Evolutionary conservation across 2,329 filamentous ascomycete species (phyloP).

Genomic region (Stemphylium lycopersici): DNA sequence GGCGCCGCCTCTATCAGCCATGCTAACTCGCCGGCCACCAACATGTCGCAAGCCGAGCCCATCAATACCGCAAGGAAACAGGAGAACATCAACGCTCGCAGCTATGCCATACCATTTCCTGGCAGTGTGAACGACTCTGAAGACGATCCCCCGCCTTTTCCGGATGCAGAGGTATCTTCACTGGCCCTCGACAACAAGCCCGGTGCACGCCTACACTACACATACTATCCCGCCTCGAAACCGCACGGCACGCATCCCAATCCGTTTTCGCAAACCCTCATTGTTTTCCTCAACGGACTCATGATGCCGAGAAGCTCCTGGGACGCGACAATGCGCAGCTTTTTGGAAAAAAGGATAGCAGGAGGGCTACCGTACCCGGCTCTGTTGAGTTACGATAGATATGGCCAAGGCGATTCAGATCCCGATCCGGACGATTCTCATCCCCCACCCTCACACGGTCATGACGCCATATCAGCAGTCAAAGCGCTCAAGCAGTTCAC

Average conservation of each 20-base stretch:
- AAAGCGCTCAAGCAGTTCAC: conserved; percentile 56
- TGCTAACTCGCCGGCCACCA: conserved; percentile 22
- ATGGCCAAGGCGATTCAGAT: conserved; percentile 62
- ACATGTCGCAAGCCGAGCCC: conserved; percentile 12
- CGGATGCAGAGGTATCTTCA: conserved; percentile 37
- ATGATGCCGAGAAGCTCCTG: conserved; percentile 51
- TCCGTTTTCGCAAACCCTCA: conserved; percentile 45
- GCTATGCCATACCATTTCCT: conserved; percentile 20
- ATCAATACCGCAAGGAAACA: conserved; percentile 9
- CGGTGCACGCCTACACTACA: conserved; percentile 40
- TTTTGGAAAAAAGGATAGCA: conserved; percentile 35
- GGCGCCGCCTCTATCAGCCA: conserved; percentile 1
- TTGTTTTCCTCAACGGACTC: conserved; percentile 55
- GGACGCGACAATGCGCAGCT: conserved; percentile 42
- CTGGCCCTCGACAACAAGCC: conserved; percentile 38
- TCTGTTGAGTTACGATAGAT: conserved; percentile 64
- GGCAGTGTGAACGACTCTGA: conserved; percentile 30
- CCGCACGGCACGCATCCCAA: conserved; percentile 32
- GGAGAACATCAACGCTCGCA: conserved; percentile 8
- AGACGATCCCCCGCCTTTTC: conserved; percentile 39
- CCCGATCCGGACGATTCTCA: conserved; percentile 50
- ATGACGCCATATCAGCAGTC: conserved; percentile 55
- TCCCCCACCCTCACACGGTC: conserved; percentile 51
- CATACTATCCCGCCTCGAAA: conserved; percentile 41
- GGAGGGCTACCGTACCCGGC: conserved; percentile 44